Evolutionary conservation across 2,329 filamentous ascomycete genomes (phyloP), one percentile per base, ranked within the genome.

Genomic region (Fusarium paranaense): DNA sequence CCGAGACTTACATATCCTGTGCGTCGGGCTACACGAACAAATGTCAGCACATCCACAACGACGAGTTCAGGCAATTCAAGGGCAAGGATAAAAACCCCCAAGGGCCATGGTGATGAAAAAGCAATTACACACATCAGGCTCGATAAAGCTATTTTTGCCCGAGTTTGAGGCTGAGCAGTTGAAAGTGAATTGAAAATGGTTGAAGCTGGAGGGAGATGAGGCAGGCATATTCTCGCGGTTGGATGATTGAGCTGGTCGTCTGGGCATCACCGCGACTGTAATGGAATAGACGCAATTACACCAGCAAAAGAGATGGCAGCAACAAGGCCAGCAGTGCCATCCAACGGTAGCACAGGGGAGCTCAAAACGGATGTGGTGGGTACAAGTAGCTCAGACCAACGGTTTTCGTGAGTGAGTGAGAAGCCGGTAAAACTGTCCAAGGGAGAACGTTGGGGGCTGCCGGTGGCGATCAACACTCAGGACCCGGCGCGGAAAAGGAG

Each of bases 161-260:
- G 79, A 78, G 54, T 70, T 80, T n/a, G 70, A 70, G 33, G 74
- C 64, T 16, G 78, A 74, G 56, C 74, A 75, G 42, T 72, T 76
- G 66, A 84, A 84, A 6, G 82, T 83, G 54, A 84, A 84, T 25
- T 79, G 77, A 47, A 79, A 82, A 40, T 72, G 71, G 35, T 71
- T 70, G 32, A 77, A 60, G 42, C 62, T 67, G 20, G 73, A 67
- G 16, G 73, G 61, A 27, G 76, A 72, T 42, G 71, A 69, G 56
- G 25, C 35, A 10, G 76, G 60, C 63, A 66, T 66, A 59, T 65
- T 62, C 50, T 70, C 65, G 47, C 66, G 59, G 50, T 63, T 68
- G 58, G 60, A 67, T 14, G 70, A 35, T 27, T 68, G 61, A 47
- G 59, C 38, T 35, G 56, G 66, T 50, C 64, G 71, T 59, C 56